Conservation (phyloP, 352 stramenopile species). For the Phytophthora colocasiae region DNA sequence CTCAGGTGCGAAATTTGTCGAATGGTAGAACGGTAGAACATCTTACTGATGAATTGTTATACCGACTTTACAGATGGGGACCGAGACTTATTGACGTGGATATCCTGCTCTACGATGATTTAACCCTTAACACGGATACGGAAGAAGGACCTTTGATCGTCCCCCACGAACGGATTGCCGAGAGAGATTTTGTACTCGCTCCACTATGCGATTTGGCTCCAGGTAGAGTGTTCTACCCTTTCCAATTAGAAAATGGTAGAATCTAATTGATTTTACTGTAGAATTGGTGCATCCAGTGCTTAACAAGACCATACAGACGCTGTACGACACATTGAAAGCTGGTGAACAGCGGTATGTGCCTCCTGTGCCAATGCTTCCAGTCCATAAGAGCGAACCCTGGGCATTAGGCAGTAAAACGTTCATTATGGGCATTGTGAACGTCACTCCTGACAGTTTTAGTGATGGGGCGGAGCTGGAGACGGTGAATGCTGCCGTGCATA, state of each 20-base stretch:
- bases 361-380: slow-evolving; percentile 62
- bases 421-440: slow-evolving; percentile 99
- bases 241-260: too few relatives aligned
- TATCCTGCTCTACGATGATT: slow-evolving; percentile 93
- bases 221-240: slow-evolving; percentile 20
- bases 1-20: slow-evolving; percentile 43
- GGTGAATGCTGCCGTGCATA: slow-evolving; percentile 71
- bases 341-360: slow-evolving; percentile 37
- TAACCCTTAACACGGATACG: slow-evolving; percentile 73
- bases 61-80: slow-evolving; percentile 76
- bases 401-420: slow-evolving; percentile 71
- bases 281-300: slow-evolving; percentile 82
- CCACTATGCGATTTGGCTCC: slow-evolving; percentile 94
- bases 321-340: slow-evolving; percentile 61
- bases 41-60: slow-evolving; percentile 3
- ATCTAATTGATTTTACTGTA: slow-evolving; percentile 13
- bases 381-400: slow-evolving; percentile 52
- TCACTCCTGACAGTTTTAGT: slow-evolving; percentile 99
- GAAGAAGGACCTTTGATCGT: slow-evolving; percentile 86
- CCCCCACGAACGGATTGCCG: slow-evolving; percentile 94
- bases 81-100: slow-evolving; percentile 96
- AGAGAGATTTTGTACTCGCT: slow-evolving; percentile 98
- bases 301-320: slow-evolving; percentile 70
- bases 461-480: slow-evolving; percentile 55
- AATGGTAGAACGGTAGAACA: slow-evolving; percentile 3